Evolutionary conservation across 2,329 filamentous ascomycete genomes (phyloP), one percentile per base, ranked within the genome.

Genomic region (Lecanicillium sp.): DNA sequence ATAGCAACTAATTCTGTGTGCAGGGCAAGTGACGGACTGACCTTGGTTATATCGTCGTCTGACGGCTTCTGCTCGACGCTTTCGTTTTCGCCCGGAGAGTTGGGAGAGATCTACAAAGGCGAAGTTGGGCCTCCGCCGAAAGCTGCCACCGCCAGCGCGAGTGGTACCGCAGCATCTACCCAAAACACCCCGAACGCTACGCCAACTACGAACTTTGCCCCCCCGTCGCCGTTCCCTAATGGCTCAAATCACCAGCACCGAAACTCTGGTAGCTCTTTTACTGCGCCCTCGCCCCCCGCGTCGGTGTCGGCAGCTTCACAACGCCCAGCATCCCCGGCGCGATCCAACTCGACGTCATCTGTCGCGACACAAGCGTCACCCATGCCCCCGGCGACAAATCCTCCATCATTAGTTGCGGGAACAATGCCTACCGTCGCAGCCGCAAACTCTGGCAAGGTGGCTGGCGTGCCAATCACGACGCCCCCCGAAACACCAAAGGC

Each of bases 51-150:
- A 66, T 92, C 88, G n/a, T 98, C 92, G 0, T 96, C 92, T 0
- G 92, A 98, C 59, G 92, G 92, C 0, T 98, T 97, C 66, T 98
- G 92, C 59, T 98, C 92, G 0, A 84, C 86, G 0, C 69, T 98
- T 5, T 84, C 88, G 0, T 98, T 98, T 55, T 63, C 77, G 2
- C 69, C 84, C 3, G 86, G 87, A 8, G 92, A 98, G 59, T 68
- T 98, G 1, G 92, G 92, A 11, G 81, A 90, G 47, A 65, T 79
- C 5, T 94, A 94, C 58, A 81, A 79, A 8, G 82, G 81, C 22
- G 79, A 87, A 37, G 58, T 80, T 29, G 66, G 69, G n/a, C 65
- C 66, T 12, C 55, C 62, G 17, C 54, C 64, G 6, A 59, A 62
- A 3, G 46, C 61, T 10, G 59, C 60, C 18, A 55, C 69, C 11